Evolutionary conservation across 2,329 filamentous ascomycete genomes (phyloP), one percentile per base, ranked within the genome.

Genomic region (Penicillium sp.): DNA sequence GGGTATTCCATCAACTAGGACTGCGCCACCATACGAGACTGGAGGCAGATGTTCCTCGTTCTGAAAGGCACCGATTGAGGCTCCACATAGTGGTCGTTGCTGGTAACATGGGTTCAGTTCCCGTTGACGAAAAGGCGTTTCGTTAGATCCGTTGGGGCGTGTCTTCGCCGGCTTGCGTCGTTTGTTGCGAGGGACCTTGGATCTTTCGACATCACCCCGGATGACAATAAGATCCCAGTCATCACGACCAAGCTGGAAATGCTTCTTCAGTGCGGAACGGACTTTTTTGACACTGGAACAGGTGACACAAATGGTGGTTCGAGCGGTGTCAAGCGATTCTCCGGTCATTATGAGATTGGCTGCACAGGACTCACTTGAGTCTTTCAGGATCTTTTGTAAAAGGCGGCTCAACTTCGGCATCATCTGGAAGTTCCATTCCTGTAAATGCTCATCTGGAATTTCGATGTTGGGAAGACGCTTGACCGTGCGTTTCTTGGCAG

Each of bases 11-110:
- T 98, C 92, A 1, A 98, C 86, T 31, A 95, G 78, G 42, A 98
- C 86, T 4, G 96, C 82, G 9, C 93, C 93, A 13, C 93, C 93
- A 64, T 96, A 92, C 31, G 91, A 96, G 3, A 96, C 93, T 2
- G 93, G 91, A 6, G 93, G 92, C 3, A 97, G 80, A 69, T 97
- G 93, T 45, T 90, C 87, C 62, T 92, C 86, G 56, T 90, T 89
- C 50, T 90, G 87, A 81, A 91, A 97, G 0, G 93, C 93, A 7
- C 93, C 93, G 57, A 98, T 97, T 44, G 92, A 96, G 8, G 93
- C 93, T 1, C 93, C 93, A 64, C 93, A 96, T 0, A 85, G 76
- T 1, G 93, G 93, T 22, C 84, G 83, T 65, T 87, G 81, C 72
- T 98, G 93, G 69, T 91, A 93, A 57, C 86, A 87, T 1, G 87